phyloP scores from a whole-genome alignment of 306 rosid genomes.

The Astragalus glycyphyllos region DNA sequence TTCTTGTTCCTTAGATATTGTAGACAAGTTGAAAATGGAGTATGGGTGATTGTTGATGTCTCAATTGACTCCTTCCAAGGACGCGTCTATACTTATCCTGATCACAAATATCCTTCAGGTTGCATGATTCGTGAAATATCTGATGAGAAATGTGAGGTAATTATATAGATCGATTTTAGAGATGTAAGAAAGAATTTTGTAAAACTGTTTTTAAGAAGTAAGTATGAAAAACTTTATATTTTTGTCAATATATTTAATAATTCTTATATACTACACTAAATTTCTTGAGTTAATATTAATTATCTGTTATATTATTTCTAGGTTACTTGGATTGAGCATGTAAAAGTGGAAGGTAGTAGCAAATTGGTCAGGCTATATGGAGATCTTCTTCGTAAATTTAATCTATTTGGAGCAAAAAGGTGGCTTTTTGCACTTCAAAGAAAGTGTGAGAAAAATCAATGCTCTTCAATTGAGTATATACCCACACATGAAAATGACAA shows the following conservation, averaged over 20 bases:
- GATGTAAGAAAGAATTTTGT: too few species aligned
- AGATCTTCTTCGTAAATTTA: conserved; percentile 41
- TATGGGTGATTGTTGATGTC: conserved; percentile 65
- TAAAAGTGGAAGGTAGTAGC: conserved; percentile 55
- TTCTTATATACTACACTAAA: not conserved
- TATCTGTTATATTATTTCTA: conserved; percentile 8
- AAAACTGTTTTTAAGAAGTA: too few species aligned
- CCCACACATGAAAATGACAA: conserved; percentile 37
- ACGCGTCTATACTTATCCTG: not conserved
- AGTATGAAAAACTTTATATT: too few species aligned
- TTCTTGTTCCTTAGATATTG: conserved; percentile 62
- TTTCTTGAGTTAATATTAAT: not conserved
- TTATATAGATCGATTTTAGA: too few species aligned
- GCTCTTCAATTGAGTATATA: conserved; percentile 13
- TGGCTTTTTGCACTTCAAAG: conserved; percentile 67
- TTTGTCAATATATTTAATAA: too few species aligned
- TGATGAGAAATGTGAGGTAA: conserved; percentile 37
- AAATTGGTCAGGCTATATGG: conserved; percentile 49
- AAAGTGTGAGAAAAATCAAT: conserved; percentile 59
- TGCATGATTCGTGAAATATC: conserved; percentile 59
- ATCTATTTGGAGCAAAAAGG: conserved; percentile 67
- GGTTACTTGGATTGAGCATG: conserved; percentile 78
- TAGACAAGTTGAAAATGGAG: conserved; percentile 47
- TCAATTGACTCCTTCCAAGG: conserved; percentile 46
- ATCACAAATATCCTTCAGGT: conserved; percentile 69